Percentiles rank a stretch among this genome's conserved stretches.
Conservation (phyloP, 306 rosid species). For the Rubus idaeus region DNA sequence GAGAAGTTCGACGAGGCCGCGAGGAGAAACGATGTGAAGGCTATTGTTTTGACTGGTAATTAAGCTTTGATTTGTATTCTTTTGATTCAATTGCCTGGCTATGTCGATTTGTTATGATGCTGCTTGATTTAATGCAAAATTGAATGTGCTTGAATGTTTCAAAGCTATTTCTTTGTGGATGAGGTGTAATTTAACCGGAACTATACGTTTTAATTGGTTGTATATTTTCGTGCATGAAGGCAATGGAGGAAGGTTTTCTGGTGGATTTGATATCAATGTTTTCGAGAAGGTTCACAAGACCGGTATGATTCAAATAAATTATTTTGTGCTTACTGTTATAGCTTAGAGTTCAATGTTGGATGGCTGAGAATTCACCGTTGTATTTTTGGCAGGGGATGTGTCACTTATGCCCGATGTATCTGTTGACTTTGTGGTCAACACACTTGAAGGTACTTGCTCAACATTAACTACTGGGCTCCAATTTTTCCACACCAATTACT, state of each 20-base stretch:
- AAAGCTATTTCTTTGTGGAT: too few species aligned
- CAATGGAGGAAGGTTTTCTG: conserved; percentile 82
- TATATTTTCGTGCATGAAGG: conserved; percentile 42
- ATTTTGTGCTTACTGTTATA: neutral
- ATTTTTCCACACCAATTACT: neutral
- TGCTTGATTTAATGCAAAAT: neutral
- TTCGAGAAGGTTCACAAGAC: conserved; percentile 79
- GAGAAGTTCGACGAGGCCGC: conserved; percentile 70
- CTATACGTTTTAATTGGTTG: too few species aligned
- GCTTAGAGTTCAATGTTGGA: neutral
- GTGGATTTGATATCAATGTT: conserved; percentile 92
- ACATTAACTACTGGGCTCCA: neutral
- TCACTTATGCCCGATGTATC: conserved; percentile 79
- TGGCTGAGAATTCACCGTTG: conserved; percentile 8
- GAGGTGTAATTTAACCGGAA: too few species aligned
- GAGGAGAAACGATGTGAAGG: conserved; percentile 79
- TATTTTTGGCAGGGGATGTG: conserved; percentile 58
- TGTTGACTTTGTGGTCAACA: conserved; percentile 75
- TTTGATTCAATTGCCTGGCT: neutral
- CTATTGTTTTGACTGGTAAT: conserved; percentile 85
- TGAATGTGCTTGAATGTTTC: neutral
- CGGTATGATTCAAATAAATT: conserved; percentile 44
- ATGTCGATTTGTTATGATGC: neutral
- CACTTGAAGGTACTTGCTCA: conserved; percentile 62
- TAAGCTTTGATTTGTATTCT: neutral